phyloP scores from a whole-genome alignment of 2,329 filamentous ascomycete species.

The Plectosphaerella plurivora region DNA sequence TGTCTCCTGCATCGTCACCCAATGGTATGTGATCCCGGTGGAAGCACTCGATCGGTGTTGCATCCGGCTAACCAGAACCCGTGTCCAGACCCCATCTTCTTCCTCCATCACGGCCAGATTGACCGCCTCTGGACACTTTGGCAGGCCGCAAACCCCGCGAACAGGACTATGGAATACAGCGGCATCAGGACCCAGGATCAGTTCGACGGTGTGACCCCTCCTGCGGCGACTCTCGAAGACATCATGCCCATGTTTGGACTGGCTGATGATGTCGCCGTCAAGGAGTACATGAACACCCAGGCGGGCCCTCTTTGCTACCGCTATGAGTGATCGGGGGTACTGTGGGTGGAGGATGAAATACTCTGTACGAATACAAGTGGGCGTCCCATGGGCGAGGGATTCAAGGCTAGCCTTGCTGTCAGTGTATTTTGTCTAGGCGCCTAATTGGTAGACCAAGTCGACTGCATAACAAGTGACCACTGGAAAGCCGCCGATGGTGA shows the following conservation, averaged over 20 bases:
- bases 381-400: no score
- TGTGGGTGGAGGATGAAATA: no score
- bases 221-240: slow-evolving; percentile 7
- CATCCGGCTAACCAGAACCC: no score
- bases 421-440: no score
- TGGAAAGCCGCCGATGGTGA: no score
- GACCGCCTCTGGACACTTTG: slow-evolving; percentile 15
- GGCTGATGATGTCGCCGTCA: slow-evolving; percentile 6
- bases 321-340: neutral
- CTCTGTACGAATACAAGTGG: no score
- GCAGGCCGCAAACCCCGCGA: slow-evolving; percentile 8
- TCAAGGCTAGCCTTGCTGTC: no score
- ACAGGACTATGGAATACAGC: slow-evolving; percentile 4
- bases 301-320: slow-evolving; percentile 4
- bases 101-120: slow-evolving; percentile 14
- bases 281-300: slow-evolving; percentile 9
- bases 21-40: neutral
- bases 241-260: slow-evolving; percentile 8
- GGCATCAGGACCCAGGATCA: slow-evolving; percentile 3
- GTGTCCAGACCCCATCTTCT: slow-evolving; percentile 14
- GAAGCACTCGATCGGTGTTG: neutral
- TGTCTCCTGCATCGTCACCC: slow-evolving; percentile 21
- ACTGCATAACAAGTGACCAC: no score
- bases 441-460: no score
- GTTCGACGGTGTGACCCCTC: neutral